Base-by-base conservation (phyloP, 2,329 filamentous ascomycete genomes). In the Mycosphaerella sp. region DNA sequence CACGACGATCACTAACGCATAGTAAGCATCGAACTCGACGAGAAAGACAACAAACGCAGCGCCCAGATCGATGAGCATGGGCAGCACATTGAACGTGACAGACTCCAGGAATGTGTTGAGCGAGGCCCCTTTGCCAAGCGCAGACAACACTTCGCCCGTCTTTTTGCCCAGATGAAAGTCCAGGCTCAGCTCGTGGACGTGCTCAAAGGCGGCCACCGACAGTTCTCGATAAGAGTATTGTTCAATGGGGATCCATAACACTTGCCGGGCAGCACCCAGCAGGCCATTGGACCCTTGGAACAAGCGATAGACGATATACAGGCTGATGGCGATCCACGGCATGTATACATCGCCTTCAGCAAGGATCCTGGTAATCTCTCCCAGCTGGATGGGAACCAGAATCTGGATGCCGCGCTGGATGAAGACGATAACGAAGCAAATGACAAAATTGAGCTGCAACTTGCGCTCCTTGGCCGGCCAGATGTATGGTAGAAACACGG, bases 61-160 rank as follows among this genome's bases (percentile, higher is more conserved):
- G 56, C 84, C 79, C 32, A 98, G 77, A 69, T 98, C 93, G 54
- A 96, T 79, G 30, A 97, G 76, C 89, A 96, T 97, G 0, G 93
- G 93, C 12, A 95, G 79, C 8, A 98, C 88, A 66, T 94, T 87
- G 66, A 98, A 98, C 0, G 91, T 97, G 59, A 96, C 83, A 70
- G 95, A 89, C 70, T 97, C 93, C 50, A 98, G 79, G 68, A 98
- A 98, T 5, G 86, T 89, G 65, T 97, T 97, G 75, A 98, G 95
- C 2, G 91, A 87, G 54, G 86, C 90, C 41, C 93, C 93, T 69
- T 98, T 98, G 73, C 93, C 95, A 58, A 98, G 77, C 0, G 93
- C 93, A 12, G 91, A 97, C 13, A 97, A 75, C 8, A 98, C 89
- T 70, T 98, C 93, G 56, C 93, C 93, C 0, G 93, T 98, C 65